Conservation (phyloP, 2,329 filamentous ascomycete species). For the Fusarium sp. region DNA sequence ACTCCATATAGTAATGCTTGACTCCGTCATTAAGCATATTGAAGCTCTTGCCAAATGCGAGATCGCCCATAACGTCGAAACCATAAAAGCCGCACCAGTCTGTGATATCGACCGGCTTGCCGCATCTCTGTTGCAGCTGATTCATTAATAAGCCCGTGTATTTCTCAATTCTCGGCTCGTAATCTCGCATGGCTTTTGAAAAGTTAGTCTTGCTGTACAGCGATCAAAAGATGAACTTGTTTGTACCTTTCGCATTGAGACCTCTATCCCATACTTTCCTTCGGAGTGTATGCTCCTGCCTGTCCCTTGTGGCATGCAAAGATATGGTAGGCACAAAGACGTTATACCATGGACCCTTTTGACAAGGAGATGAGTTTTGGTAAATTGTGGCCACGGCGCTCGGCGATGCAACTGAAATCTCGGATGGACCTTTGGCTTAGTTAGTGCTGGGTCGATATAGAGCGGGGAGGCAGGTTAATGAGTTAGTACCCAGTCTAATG, state of each 20-base stretch:
- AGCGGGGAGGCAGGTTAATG: too few relatives aligned
- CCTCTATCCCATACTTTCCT: neutral
- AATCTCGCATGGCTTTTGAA: neutral
- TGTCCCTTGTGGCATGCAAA: neutral
- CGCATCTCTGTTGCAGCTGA: neutral
- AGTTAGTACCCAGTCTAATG: neutral
- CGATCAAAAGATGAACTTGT: rapidly evolving
- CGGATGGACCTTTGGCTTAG: neutral
- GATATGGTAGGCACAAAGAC: neutral
- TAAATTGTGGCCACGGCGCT: neutral
- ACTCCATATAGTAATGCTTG: neutral
- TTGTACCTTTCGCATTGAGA: neutral
- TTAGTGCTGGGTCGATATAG: neutral
- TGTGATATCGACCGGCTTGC: neutral
- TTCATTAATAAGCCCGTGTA: neutral
- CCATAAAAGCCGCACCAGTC: neutral
- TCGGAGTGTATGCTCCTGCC: neutral
- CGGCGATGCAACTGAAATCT: neutral
- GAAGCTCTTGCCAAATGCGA: neutral
- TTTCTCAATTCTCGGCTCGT: neutral
- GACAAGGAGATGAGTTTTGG: neutral
- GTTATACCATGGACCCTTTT: neutral
- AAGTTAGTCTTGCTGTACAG: neutral
- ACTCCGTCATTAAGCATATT: neutral
- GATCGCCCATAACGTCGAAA: neutral